Evolutionary conservation across 2,329 filamentous ascomycete genomes (phyloP).

Genomic region (Aspergillus sp.): DNA sequence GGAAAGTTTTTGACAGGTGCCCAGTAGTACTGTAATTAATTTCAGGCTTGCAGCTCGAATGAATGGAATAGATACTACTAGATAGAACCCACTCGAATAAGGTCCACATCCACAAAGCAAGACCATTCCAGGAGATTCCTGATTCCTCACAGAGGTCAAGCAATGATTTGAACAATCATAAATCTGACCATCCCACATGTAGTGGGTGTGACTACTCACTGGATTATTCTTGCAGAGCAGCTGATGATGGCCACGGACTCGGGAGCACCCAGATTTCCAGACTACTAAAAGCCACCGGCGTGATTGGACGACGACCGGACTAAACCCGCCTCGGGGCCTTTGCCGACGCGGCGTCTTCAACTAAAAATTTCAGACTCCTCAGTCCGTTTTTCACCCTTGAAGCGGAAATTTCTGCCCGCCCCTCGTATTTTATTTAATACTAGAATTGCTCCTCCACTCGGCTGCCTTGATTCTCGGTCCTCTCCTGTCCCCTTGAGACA

Average conservation of each 20-base stretch:
- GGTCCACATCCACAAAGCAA: neutral
- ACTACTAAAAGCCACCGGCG: neutral
- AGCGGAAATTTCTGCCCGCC: slow-evolving; percentile 23
- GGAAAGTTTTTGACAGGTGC: neutral
- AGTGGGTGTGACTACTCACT: neutral
- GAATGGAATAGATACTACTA: no score
- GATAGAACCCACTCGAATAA: no score
- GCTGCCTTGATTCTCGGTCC: neutral
- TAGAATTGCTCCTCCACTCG: neutral
- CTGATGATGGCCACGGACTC: neutral
- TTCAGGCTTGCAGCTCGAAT: neutral
- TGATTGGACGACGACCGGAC: neutral
- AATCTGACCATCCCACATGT: no score
- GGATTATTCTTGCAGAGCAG: no score
- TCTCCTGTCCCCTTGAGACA: slow-evolving; percentile 2
- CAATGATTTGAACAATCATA: no score
- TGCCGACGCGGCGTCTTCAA: neutral
- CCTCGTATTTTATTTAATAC: slow-evolving; percentile 5
- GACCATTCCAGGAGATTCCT: neutral
- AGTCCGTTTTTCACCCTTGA: slow-evolving; percentile 8
- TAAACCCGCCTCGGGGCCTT: slow-evolving; percentile 7
- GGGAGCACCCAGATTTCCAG: neutral
- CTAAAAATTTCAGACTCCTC: slow-evolving; percentile 3
- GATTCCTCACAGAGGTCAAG: neutral
- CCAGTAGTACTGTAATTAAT: neutral